Evolutionary conservation across 208 protist genomes (phyloP).

Genomic region (Giardia muris): DNA sequence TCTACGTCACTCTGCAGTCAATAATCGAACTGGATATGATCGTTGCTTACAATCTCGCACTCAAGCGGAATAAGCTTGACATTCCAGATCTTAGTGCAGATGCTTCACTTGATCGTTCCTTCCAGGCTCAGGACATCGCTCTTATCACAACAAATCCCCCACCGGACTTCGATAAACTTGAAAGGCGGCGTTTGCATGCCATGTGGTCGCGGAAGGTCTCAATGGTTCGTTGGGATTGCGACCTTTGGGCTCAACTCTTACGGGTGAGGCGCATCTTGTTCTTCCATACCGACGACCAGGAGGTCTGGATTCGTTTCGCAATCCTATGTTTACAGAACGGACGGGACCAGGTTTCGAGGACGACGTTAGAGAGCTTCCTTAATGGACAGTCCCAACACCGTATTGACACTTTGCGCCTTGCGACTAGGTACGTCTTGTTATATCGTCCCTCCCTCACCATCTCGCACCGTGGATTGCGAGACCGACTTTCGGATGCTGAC

Average conservation of each 20-base stretch:
- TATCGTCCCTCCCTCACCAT: not conserved
- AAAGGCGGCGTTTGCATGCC: not conserved
- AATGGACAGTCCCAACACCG: not conserved
- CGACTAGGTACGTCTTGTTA: not conserved
- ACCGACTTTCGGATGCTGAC: not conserved
- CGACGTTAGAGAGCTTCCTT: not conserved
- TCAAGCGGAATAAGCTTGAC: not conserved
- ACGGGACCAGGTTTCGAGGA: not conserved
- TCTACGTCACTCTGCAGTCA: not conserved
- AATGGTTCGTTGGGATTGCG: not conserved
- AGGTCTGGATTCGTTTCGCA: not conserved
- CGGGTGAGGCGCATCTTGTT: not conserved
- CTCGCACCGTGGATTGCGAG: not conserved
- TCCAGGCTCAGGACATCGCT: not conserved
- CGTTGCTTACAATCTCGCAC: not conserved
- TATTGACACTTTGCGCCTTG: not conserved
- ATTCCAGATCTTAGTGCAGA: not conserved
- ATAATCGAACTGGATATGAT: not conserved
- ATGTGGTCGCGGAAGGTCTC: not conserved
- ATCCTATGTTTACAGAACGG: not conserved
- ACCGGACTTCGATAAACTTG: not conserved
- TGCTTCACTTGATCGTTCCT: not conserved
- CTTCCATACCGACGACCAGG: not conserved
- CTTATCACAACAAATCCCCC: not conserved
- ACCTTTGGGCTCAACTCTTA: not conserved